Evolutionary conservation across 345 rosid species (phyloP).

Genomic region (Zanthoxylum bungeanum): DNA sequence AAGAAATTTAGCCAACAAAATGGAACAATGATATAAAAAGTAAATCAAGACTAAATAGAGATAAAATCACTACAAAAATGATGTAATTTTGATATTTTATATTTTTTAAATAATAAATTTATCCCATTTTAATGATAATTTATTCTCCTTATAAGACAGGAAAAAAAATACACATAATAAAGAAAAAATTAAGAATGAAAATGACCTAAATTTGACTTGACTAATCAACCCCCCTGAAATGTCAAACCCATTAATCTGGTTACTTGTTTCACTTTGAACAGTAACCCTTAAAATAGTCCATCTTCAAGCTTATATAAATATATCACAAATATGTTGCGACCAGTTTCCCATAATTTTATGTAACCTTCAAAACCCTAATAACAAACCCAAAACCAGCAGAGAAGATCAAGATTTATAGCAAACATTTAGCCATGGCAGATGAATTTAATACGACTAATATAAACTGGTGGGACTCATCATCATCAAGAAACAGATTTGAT

Average conservation of each 20-base stretch:
- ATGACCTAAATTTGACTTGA: slow-evolving; percentile 28
- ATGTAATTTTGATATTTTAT: no score
- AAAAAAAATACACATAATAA: no score
- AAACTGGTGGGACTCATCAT: slow-evolving; percentile 75
- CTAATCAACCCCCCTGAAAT: slow-evolving; percentile 34
- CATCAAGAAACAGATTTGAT: slow-evolving; percentile 45
- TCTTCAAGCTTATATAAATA: slow-evolving; percentile 16
- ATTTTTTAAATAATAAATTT: no score
- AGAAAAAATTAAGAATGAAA: slow-evolving; percentile 28
- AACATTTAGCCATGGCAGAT: slow-evolving; percentile 49
- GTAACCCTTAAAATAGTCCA: slow-evolving; percentile 3
- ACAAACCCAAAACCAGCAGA: not conserved
- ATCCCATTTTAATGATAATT: no score
- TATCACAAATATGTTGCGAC: slow-evolving; percentile 26
- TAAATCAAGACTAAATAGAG: no score
- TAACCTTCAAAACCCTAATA: not conserved
- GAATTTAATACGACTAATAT: slow-evolving; percentile 47
- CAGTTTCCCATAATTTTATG: slow-evolving; percentile 53
- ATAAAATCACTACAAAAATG: no score
- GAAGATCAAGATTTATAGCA: slow-evolving; percentile 3
- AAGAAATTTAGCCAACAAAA: no score
- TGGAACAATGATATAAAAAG: no score
- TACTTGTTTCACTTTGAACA: slow-evolving; percentile 14
- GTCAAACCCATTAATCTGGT: slow-evolving; percentile 41
- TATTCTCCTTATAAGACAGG: no score